These are phyloP conservation scores for Sporisorium graminicola DNA, from an alignment of 1,284 basidiomycete species.

Conservation along the genomic window DNA sequence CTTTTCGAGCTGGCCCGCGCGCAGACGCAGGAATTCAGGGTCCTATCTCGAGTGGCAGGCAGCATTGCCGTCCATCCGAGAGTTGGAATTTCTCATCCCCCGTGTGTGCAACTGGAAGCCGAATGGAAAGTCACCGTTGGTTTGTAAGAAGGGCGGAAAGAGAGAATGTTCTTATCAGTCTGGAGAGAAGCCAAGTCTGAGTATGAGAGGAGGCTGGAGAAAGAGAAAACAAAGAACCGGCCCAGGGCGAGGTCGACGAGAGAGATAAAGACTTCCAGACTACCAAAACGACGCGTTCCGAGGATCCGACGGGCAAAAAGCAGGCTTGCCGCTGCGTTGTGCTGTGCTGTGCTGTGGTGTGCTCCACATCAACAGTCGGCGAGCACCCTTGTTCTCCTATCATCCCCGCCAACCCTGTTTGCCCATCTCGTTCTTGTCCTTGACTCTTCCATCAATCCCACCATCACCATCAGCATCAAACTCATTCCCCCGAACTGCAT, in stretches of 20 bases:
- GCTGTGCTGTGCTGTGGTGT: neutral
- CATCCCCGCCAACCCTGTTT: constrained; percentile 1
- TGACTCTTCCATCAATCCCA: neutral
- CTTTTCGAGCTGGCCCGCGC: constrained; percentile 15
- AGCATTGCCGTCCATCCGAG: neutral
- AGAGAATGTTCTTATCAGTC: neutral
- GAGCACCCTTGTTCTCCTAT: neutral
- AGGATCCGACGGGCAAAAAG: constrained; percentile 24
- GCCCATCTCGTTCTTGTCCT: neutral
- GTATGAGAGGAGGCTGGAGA: too few species aligned
- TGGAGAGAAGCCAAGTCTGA: too few species aligned
- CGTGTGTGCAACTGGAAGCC: neutral
- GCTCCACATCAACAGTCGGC: constrained; percentile 26
- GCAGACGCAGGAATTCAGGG: constrained; percentile 3
- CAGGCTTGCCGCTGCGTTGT: too few species aligned
- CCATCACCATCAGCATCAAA: neutral
- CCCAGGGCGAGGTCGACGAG: constrained; percentile 14
- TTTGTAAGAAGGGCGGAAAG: neutral
- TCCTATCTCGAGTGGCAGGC: neutral
- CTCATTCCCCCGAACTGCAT: neutral
- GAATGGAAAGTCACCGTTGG: neutral
- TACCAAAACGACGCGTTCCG: constrained; percentile 23
- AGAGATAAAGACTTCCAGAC: neutral
- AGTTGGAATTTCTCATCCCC: neutral
- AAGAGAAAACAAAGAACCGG: neutral